phyloP scores from a whole-genome alignment of 164 flowering plant species.

The Protea cynaroides region DNA sequence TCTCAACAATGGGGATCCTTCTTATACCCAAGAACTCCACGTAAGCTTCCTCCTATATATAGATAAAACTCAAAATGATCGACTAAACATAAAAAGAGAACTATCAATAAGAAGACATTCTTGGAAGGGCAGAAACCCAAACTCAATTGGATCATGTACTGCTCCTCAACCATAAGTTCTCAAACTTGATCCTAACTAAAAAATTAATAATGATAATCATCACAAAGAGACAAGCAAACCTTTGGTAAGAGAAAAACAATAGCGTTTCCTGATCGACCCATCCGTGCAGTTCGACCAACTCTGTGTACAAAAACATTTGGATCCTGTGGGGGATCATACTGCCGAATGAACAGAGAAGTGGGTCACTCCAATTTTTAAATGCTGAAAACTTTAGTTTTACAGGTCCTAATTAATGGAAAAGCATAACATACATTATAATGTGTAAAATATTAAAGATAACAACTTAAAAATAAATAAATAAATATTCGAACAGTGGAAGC shows the following conservation, averaged over 20 bases:
- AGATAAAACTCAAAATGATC: neutral
- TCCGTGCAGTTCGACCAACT: slow-evolving; percentile 93
- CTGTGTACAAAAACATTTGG: slow-evolving; percentile 88
- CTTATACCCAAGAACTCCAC: slow-evolving; percentile 69
- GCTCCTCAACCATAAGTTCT: neutral
- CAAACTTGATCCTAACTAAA: neutral
- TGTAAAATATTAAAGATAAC: neutral
- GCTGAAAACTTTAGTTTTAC: neutral
- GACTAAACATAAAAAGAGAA: neutral
- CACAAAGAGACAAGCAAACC: slow-evolving; percentile 31
- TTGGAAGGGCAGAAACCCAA: neutral
- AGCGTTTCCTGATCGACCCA: slow-evolving; percentile 85
- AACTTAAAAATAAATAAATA: neutral
- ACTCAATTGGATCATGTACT: neutral
- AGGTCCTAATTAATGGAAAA: neutral
- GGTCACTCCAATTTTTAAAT: neutral
- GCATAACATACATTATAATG: neutral
- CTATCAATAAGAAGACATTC: neutral
- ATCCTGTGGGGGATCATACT: slow-evolving; percentile 98
- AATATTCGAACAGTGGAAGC: neutral
- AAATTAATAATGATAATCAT: too few species aligned
- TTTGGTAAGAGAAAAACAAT: slow-evolving; percentile 76
- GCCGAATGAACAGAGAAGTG: slow-evolving; percentile 25
- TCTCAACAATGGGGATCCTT: slow-evolving; percentile 73
- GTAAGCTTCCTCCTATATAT: slow-evolving; percentile 79